Base-by-base conservation (phyloP, 257 asterid genomes). In the Fraxinus anomala region DNA sequence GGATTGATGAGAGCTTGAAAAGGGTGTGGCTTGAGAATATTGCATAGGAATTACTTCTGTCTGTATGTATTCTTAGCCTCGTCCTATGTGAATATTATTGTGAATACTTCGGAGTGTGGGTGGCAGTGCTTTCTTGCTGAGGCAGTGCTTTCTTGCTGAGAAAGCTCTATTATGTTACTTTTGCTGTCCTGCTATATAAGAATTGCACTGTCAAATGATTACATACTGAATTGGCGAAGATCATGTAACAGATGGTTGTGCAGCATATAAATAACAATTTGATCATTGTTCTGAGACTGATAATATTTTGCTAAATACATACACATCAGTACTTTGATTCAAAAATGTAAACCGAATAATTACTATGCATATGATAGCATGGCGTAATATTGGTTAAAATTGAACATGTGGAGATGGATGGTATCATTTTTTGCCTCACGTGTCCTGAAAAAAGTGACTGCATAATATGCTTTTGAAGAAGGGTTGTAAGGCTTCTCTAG, bases 401-500 rank as follows among this genome's bases (percentile, higher is more conserved):
- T 16, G n/a, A 16, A 47, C 21, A 14, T 1, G 59, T 71, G 68
- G 28, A 34, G n/a, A 21, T n/a, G 16, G 67, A 75, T 33, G 61
- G 56, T 21, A 26, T 71, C 23, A 11, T 26, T 66, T 28, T 6
- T 70, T 70, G 34, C 34, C 56, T 36, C 61, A 24, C 16, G 17
- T 14, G 19, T 49, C 68, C 14, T 14, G 59, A 61, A 23, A 19
- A 19, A 54, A 68, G n/a, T 19, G 31, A 19, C 36, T 72, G 67
- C 39, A 24, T 24, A 23, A 12, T 36, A 19, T 37, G 44, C 44
- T 70, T 67, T 11, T 28, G n/a, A 72, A 33, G 47, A 49, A 40
- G 72, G 49, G 28, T 39, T 67, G 54, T 73, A 12, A 61, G 70
- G 75, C 44, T 75, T 68, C 6, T 6, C 65, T 23, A 69, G 21